Evolutionary conservation across 73 alveolate species (phyloP).

Genomic region (Paramecium biaurelia): DNA sequence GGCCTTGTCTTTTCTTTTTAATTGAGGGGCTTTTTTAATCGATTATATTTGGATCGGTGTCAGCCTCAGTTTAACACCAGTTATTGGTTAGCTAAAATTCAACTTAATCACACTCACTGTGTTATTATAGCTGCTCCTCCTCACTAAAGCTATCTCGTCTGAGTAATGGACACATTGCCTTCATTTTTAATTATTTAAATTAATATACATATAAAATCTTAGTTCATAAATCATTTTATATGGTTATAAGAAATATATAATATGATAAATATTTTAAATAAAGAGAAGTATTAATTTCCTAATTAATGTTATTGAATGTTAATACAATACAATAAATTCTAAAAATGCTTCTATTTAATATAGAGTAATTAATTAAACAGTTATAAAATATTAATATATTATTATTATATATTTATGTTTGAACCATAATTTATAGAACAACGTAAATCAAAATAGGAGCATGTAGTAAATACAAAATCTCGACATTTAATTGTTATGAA

Average conservation of each 20-base stretch:
- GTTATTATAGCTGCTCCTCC: neutral
- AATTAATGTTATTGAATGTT: neutral
- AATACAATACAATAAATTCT: neutral
- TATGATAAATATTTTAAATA: neutral
- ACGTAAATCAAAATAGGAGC: neutral
- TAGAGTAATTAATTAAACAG: neutral
- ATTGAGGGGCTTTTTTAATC: neutral
- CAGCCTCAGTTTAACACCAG: conserved; percentile 44
- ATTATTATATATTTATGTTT: neutral
- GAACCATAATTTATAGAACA: neutral
- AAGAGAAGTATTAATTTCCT: neutral
- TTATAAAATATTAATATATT: neutral
- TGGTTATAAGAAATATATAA: neutral
- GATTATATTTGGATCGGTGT: conserved; percentile 27
- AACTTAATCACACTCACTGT: conserved; percentile 43
- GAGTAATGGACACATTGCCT: neutral
- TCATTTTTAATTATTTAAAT: neutral
- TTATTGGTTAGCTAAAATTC: conserved; percentile 19
- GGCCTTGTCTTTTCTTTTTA: conserved; percentile 27
- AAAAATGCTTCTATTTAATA: neutral
- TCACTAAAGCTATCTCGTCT: conserved; percentile 42
- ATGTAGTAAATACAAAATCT: neutral
- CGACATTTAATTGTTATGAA: conserved; percentile 32
- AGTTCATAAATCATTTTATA: neutral
- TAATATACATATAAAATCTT: neutral